These are phyloP conservation scores for Geotrichum klebahnii DNA, from an alignment of 1,139 yeast species.

Conservation along the genomic window DNA sequence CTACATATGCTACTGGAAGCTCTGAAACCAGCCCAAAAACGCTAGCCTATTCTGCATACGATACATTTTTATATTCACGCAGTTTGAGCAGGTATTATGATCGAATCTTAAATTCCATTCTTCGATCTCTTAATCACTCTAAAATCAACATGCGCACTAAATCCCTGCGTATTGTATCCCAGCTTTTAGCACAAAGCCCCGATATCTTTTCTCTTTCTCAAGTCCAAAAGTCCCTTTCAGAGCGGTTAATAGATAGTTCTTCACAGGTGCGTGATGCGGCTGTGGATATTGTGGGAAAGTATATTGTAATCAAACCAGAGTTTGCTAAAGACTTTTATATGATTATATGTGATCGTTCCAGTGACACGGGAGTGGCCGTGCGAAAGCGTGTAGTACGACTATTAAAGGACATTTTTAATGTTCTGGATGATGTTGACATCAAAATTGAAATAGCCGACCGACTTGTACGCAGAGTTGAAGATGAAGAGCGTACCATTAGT, in stretches of 20 bases:
- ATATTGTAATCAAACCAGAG: constrained; percentile 46
- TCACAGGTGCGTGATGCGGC: constrained; percentile 75
- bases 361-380: constrained; percentile 62
- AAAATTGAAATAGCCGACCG: constrained; percentile 48
- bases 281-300: constrained; percentile 60
- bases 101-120: constrained; percentile 49
- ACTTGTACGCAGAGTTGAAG: constrained; percentile 55
- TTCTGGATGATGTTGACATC: constrained; percentile 37
- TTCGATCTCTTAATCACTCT: constrained; percentile 48
- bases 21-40: constrained; percentile 7
- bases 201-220: constrained; percentile 47
- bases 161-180: constrained; percentile 57
- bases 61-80: constrained; percentile 21
- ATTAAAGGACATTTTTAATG: constrained; percentile 48
- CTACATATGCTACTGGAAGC: background rate
- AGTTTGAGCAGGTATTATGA: constrained; percentile 49
- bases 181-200: constrained; percentile 51
- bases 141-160: constrained; percentile 61
- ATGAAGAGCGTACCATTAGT: constrained; percentile 61
- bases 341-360: constrained; percentile 48
- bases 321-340: constrained; percentile 48
- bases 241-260: constrained; percentile 54
- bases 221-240: constrained; percentile 52
- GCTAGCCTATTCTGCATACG: constrained; percentile 19
- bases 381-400: constrained; percentile 59